Percentiles rank a stretch among this genome's conserved stretches.
phyloP scores from a whole-genome alignment of 1,284 basidiomycete genomes.

The Pyrrhoderma noxium region DNA sequence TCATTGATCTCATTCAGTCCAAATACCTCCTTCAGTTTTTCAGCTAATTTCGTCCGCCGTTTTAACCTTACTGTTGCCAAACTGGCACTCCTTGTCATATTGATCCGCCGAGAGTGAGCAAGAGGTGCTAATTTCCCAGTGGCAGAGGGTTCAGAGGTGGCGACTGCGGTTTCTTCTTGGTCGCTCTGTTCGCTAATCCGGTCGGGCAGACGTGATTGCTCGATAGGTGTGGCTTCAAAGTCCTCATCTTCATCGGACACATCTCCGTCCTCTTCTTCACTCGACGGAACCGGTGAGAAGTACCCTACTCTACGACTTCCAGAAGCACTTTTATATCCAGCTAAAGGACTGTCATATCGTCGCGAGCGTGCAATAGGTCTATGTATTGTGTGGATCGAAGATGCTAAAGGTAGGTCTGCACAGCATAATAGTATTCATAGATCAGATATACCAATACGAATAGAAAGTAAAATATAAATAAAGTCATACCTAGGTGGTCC shows the following conservation, averaged over 20 bases:
- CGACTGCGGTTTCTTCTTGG: slow-evolving; percentile 1
- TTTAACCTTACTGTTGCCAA: slow-evolving; percentile 65
- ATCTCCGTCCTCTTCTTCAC: slow-evolving; percentile 28
- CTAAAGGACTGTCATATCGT: slow-evolving; percentile 7
- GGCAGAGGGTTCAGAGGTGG: not conserved
- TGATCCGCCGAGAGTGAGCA: slow-evolving; percentile 13
- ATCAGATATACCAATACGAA: slow-evolving; percentile 1
- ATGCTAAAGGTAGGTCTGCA: slow-evolving; percentile 24
- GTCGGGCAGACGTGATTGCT: slow-evolving; percentile 26
- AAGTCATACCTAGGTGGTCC: slow-evolving; percentile 34
- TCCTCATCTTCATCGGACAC: slow-evolving; percentile 45
- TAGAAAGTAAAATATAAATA: not conserved
- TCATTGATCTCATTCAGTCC: slow-evolving; percentile 73
- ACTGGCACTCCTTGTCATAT: slow-evolving; percentile 45
- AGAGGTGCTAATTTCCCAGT: slow-evolving; percentile 3
- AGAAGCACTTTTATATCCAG: not conserved
- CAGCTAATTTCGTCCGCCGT: slow-evolving; percentile 66
- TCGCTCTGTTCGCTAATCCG: slow-evolving; percentile 13
- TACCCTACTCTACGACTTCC: slow-evolving; percentile 6
- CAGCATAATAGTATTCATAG: slow-evolving; percentile 3
- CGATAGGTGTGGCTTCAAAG: slow-evolving; percentile 44
- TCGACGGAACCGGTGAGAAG: slow-evolving; percentile 24
- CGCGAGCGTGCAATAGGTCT: slow-evolving; percentile 27
- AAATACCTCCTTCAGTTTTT: slow-evolving; percentile 82
- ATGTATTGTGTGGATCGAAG: slow-evolving; percentile 31